A percentile compares a stretch with the other conserved stretches of the same genome.
Conservation (phyloP, 176 grass and related monocot genomes). For the Eremochloa ophiuroides region DNA sequence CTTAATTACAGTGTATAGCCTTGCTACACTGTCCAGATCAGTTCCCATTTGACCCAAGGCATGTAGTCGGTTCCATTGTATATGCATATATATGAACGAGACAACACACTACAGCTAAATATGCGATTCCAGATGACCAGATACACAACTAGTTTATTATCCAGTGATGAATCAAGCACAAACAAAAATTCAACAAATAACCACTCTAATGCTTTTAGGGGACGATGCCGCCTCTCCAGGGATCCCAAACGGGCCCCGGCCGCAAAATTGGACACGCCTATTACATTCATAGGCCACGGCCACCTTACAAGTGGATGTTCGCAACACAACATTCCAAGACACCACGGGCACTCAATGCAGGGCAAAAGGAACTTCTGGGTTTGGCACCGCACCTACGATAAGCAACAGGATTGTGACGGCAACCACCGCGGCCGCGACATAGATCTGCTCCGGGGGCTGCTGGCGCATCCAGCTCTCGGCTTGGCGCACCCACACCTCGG, state of each 20-base stretch:
- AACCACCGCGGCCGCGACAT: slow-evolving; percentile 58
- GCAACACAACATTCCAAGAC: not conserved
- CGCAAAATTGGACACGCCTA: not conserved
- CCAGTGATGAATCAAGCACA: not conserved
- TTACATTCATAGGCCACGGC: not conserved
- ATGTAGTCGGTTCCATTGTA: not conserved
- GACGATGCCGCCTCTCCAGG: not conserved
- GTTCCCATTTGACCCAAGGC: not conserved
- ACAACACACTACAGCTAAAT: not conserved
- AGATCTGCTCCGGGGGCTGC: slow-evolving; percentile 78
- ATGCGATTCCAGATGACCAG: not conserved
- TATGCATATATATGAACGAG: not conserved
- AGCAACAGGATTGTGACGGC: slow-evolving; percentile 53
- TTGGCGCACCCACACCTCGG: slow-evolving; percentile 37
- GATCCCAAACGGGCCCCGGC: not conserved
- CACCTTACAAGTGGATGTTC: not conserved
- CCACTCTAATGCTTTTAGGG: not conserved
- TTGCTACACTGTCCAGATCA: not conserved
- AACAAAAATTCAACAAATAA: not conserved
- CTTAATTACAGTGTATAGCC: not conserved
- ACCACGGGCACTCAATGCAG: not conserved
- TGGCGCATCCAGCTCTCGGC: slow-evolving; percentile 72
- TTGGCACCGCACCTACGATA: slow-evolving; percentile 25
- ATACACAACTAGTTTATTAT: not conserved
- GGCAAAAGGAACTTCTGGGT: not conserved